Evolutionary conservation across 805 yeast genomes (phyloP).

Genomic region (Wickerhamomyces hampshirensis): DNA sequence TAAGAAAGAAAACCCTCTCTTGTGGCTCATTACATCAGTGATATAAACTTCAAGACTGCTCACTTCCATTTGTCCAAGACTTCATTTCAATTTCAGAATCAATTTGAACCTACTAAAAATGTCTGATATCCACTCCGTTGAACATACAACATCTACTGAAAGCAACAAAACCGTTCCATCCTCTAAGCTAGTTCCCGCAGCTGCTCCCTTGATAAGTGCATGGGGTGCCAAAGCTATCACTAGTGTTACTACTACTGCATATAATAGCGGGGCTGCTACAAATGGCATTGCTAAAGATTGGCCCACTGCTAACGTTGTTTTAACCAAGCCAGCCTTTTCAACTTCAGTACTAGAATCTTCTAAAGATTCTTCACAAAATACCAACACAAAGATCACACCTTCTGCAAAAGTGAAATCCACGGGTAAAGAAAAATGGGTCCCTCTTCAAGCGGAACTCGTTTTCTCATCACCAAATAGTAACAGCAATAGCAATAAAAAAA

Average conservation of each 20-base stretch:
- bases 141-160: too few relatives aligned
- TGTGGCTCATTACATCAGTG: too few relatives aligned
- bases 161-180: too few relatives aligned
- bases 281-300: conserved; percentile 13
- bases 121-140: too few relatives aligned
- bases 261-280: neutral
- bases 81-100: neutral
- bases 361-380: conserved; percentile 2
- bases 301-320: conserved; percentile 18
- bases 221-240: conserved; percentile 18
- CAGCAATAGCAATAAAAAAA: conserved; percentile 4
- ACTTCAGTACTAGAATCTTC: conserved; percentile 1
- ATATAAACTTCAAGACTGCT: conserved; percentile 1
- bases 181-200: conserved; percentile 24
- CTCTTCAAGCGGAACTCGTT: conserved; percentile 51
- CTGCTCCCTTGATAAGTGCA: conserved; percentile 23
- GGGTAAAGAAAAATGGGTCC: conserved; percentile 63
- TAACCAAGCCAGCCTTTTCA: conserved; percentile 5
- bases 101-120: too few relatives aligned
- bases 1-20: too few relatives aligned
- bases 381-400: neutral
- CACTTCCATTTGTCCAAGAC: conserved; percentile 2
- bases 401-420: conserved; percentile 17
- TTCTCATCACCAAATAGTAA: conserved; percentile 20
- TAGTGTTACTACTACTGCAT: neutral